Evolutionary conservation across 78 protist genomes (phyloP).

Genomic region (Speleostelium caveatum): DNA sequence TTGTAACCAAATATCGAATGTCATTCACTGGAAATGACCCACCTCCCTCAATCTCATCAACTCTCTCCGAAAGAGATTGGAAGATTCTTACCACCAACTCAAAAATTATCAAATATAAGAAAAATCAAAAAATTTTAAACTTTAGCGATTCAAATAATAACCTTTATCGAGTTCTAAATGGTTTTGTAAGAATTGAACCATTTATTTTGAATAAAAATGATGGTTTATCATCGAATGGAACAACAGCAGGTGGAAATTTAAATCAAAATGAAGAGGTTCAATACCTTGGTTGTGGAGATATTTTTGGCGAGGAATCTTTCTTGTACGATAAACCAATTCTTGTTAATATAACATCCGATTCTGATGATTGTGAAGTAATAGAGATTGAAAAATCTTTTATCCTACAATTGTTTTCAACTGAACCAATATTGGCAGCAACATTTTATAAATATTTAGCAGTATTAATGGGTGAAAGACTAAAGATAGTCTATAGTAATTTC

Average conservation of each 20-base stretch:
- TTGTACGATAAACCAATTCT: slow-evolving; percentile 60
- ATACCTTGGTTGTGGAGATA: slow-evolving; percentile 48
- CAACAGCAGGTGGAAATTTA: background rate
- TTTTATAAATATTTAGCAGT: slow-evolving; percentile 59
- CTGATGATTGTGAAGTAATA: slow-evolving; percentile 48
- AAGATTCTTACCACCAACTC: slow-evolving; percentile 64
- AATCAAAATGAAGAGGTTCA: slow-evolving; percentile 17
- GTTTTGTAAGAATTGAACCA: slow-evolving; percentile 51
- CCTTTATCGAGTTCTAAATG: slow-evolving; percentile 56
- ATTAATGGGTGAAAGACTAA: slow-evolving; percentile 27
- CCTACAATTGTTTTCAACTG: slow-evolving; percentile 45
- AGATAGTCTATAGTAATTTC: slow-evolving; percentile 1
- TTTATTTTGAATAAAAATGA: background rate
- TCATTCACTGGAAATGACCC: slow-evolving; percentile 80
- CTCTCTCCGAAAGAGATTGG: slow-evolving; percentile 65
- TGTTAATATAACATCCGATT: slow-evolving; percentile 12
- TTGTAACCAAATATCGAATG: slow-evolving; percentile 56
- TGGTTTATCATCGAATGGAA: slow-evolving; percentile 3
- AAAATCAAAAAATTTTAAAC: slow-evolving; percentile 3
- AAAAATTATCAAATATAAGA: background rate
- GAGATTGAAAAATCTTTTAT: slow-evolving; percentile 68
- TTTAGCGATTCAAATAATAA: slow-evolving; percentile 50
- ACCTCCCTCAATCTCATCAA: slow-evolving; percentile 35
- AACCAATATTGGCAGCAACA: slow-evolving; percentile 57
- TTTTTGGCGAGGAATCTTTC: slow-evolving; percentile 68